Percentiles rank a stretch among this genome's conserved stretches.
These are phyloP conservation scores for Colletotrichum liaoningense DNA, from an alignment of 2,329 filamentous ascomycete species.

Conservation along the genomic window DNA sequence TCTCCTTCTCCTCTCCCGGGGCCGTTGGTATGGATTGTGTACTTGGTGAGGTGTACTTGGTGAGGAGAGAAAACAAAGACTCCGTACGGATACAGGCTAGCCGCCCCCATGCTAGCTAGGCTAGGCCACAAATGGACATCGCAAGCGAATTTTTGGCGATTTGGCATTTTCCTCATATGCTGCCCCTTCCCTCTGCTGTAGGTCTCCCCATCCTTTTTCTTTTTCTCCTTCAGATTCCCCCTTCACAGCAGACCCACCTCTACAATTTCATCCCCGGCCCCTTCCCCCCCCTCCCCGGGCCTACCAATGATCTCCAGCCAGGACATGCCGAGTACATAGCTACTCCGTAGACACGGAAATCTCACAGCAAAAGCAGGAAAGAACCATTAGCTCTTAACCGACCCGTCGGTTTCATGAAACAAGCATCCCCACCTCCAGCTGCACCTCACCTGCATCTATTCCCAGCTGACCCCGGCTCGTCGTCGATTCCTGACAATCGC, in stretches of 20 bases:
- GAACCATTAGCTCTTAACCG: background rate
- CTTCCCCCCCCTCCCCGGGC: background rate
- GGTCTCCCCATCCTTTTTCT: background rate
- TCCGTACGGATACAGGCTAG: background rate
- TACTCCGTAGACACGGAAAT: background rate
- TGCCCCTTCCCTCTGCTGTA: background rate
- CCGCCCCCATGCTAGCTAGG: background rate
- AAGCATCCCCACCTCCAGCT: background rate
- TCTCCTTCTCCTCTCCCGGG: background rate
- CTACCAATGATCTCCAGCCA: constrained; percentile 15
- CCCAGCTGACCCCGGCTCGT: background rate
- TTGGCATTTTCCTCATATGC: background rate
- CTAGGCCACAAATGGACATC: constrained; percentile 25
- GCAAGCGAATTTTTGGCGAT: constrained; percentile 7
- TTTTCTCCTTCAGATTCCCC: background rate
- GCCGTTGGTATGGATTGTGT: too few relatives aligned
- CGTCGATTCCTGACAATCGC: background rate
- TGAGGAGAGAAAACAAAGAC: too few relatives aligned
- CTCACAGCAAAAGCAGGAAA: background rate
- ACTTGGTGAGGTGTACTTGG: too few relatives aligned
- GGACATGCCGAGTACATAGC: background rate
- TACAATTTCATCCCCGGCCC: background rate
- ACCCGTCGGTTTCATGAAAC: constrained; percentile 18
- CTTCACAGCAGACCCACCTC: background rate
- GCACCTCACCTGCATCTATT: background rate